Evolutionary conservation across 106 monocot species (phyloP), one percentile per base, ranked within the genome.

Genomic region (Allium cepa): DNA sequence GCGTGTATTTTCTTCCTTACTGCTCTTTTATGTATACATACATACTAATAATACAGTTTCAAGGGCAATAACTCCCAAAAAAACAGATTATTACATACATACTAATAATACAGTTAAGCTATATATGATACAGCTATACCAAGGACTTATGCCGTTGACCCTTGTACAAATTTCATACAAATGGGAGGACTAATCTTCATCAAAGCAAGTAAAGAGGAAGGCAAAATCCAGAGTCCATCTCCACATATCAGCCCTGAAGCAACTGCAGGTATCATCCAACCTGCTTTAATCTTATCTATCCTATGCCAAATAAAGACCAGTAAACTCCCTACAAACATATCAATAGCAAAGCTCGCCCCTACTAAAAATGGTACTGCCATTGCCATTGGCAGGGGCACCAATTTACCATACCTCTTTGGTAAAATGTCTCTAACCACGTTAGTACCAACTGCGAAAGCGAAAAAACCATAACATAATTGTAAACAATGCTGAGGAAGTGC

Each of bases 201-300:
- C 15, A 87, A 57, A 15, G 87, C 87, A 62, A 87, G 81, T 28
- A 87, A 17, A 5, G 84, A 81, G 8, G 87, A 84, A 17, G 91
- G 91, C 3, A 87, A 58, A 4, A 79, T 71, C 91, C 91, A 87
- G 28, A 91, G 50, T 2, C 91, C 91, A 77, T 91, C 87, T 0
- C 91, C 91, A 52, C 86, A 82, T 15, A 86, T 86, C 58, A 86
- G 67, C 13, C 82, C 82, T 10, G 79, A 86, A 12, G 91, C 87
- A 50, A 91, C 77, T 1, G 91, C 84, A 0, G 79, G 79, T 9
- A 84, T 75, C 79, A 87, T 74, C 18, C 67, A 12, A 3, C 50
- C 45, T 7, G 77, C 84, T 49, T 78, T 72, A 26, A 68, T 59
- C 17, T 48, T 73, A 26, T 76, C 70, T 3, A 83, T 11, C 69